Evolutionary conservation across 495 filamentous ascomycete genomes (phyloP), one percentile per base, ranked within the genome.

Genomic region (Hyaloscypha finlandica): DNA sequence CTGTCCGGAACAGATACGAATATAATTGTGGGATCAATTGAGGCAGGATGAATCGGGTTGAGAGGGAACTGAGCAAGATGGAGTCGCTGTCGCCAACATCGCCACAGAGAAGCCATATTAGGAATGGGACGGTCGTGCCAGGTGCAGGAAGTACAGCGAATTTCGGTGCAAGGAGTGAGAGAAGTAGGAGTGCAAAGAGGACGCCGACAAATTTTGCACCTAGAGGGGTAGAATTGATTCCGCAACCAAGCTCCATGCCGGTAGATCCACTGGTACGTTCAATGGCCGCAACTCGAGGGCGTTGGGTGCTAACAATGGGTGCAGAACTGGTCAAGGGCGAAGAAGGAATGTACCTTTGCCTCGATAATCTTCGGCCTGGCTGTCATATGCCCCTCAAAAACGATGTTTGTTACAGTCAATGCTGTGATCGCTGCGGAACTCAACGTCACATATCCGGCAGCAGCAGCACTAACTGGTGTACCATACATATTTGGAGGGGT

Each of bases 271-370:
- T 56, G 53, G 53, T 56, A 56, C 16, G 53, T 30, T 56, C 29
- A 12, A 16, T 48, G 42, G 42, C 16, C 16, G 16, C 16, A 12
- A 48, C 4, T 48, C 16, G 16, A 19, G 16, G 16, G 8, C 9
- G 4, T 1, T 6, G 16, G 3, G 9, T 19, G 16, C 42, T 48
- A 19, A 48, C 16, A 1, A 16, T 19, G 42, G 42, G 4, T 19
- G 4, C 61, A 84, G 75, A 85, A 84, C 73, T 85, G 81, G 83
- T 75, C 78, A 8, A 56, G 60, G 22, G 82, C 79, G 80, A 79
- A 78, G 55, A 84, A 83, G 64, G 79, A 84, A 64, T 63, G 81
- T 1, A 80, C 81, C 63, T 78, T 79, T 22, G 66, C 61, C 29
- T 75, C 81, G 2, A 66, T 85, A 8, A 66, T 84, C 14, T 70